Evolutionary conservation across 2,329 filamentous ascomycete genomes (phyloP).

Genomic region (Verticillium alfalfae): DNA sequence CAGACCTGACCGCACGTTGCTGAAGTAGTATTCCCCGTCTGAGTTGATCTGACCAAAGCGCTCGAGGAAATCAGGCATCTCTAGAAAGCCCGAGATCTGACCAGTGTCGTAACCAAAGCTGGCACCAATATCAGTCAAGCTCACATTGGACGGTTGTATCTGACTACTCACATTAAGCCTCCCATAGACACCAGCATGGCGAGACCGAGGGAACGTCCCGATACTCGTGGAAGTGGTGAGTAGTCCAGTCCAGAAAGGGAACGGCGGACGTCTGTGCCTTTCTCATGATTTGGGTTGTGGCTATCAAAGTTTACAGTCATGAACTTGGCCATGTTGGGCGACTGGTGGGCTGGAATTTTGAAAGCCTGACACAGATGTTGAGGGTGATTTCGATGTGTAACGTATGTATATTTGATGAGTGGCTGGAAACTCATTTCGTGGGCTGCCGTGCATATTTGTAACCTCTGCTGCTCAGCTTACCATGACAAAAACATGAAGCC

Average conservation of each 20-base stretch:
- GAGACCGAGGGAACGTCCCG: conserved; percentile 28
- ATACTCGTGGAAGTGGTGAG: conserved; percentile 34
- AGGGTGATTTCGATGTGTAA: background rate
- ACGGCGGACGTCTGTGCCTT: conserved; percentile 20
- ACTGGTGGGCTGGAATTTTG: background rate
- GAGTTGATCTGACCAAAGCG: conserved; percentile 40
- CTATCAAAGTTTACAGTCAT: conserved; percentile 34
- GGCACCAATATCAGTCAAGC: conserved; percentile 1
- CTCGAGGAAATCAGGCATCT: conserved; percentile 50
- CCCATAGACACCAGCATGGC: conserved; percentile 38
- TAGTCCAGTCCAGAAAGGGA: conserved; percentile 36
- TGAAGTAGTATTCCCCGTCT: conserved; percentile 38
- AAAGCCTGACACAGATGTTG: background rate
- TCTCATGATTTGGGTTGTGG: conserved; percentile 33
- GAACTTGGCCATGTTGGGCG: conserved; percentile 12
- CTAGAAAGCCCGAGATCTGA: conserved; percentile 51
- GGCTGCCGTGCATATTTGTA: background rate
- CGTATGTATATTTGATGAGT: background rate
- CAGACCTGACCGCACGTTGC: conserved; percentile 48
- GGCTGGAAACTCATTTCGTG: background rate
- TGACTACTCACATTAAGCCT: conserved; percentile 31
- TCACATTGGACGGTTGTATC: no score
- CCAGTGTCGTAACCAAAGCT: conserved; percentile 44
- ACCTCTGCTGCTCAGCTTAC: no score
- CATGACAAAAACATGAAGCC: background rate